Evolutionary conservation across 148 eudicot genomes (phyloP).

Genomic region (Cornus kousa): DNA sequence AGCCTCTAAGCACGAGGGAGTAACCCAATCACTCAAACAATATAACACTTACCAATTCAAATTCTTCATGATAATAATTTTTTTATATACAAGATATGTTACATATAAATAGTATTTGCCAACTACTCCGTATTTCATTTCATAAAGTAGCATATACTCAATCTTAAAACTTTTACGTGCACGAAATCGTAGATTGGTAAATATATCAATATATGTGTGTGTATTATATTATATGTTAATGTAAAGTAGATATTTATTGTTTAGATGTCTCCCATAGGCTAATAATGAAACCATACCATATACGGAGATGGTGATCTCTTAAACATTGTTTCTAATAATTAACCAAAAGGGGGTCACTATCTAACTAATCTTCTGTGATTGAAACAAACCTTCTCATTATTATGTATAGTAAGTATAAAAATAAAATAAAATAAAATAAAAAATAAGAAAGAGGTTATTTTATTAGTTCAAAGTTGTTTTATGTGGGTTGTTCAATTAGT

Average conservation of each 20-base stretch:
- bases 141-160: too few relatives aligned
- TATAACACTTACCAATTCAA: too few relatives aligned
- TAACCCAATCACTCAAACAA: too few relatives aligned
- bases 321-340: neutral
- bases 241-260: neutral
- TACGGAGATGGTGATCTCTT: conserved; percentile 1
- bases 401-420: neutral
- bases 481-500: neutral
- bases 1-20: too few relatives aligned
- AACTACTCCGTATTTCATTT: too few relatives aligned
- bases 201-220: neutral
- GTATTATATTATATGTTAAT: neutral
- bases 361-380: neutral
- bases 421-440: neutral
- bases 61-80: too few relatives aligned
- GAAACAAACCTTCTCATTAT: neutral
- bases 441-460: neutral
- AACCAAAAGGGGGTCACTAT: neutral
- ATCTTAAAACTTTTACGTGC: neutral
- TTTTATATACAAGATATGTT: too few relatives aligned
- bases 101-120: too few relatives aligned
- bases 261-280: neutral
- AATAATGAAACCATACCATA: neutral
- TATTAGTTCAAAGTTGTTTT: neutral
- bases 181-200: neutral